phyloP scores from a whole-genome alignment of 2,329 filamentous ascomycete species.

The Raffaelea deltoideospora region DNA sequence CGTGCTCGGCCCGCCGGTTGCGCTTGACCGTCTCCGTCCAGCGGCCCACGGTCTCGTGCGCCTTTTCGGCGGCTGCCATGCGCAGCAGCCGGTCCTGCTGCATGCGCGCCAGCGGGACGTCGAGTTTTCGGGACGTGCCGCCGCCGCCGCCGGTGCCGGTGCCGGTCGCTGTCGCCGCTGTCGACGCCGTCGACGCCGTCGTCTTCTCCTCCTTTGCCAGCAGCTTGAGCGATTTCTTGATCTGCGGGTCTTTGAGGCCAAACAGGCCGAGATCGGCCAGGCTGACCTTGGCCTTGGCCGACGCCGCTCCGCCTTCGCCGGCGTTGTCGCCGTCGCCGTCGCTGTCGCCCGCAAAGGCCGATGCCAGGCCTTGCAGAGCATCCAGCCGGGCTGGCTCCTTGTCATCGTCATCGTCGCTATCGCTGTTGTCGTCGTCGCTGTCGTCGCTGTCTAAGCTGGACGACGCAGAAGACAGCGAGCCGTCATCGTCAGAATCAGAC shows the following conservation, averaged over 20 bases:
- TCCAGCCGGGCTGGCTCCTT: too few relatives aligned
- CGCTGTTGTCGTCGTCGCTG: constrained; percentile 10
- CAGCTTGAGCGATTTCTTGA: constrained; percentile 68
- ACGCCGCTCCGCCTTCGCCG: constrained; percentile 16
- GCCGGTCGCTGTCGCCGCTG: constrained; percentile 13
- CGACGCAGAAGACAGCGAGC: background rate
- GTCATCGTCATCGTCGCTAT: constrained; percentile 24
- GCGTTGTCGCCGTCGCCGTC: constrained; percentile 24
- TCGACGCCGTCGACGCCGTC: constrained; percentile 28
- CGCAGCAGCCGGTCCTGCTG: constrained; percentile 79
- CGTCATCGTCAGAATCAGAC: background rate
- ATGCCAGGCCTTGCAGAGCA: constrained; percentile 54
- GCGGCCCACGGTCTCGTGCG: constrained; percentile 74
- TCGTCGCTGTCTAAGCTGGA: background rate
- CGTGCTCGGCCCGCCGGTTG: constrained; percentile 79
- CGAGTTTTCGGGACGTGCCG: constrained; percentile 54
- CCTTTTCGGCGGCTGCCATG: constrained; percentile 71
- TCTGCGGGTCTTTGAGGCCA: constrained; percentile 55
- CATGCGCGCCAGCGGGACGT: constrained; percentile 68
- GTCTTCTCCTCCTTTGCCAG: constrained; percentile 48
- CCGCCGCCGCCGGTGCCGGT: too few relatives aligned
- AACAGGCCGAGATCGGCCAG: constrained; percentile 60
- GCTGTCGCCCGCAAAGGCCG: constrained; percentile 49
- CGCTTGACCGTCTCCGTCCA: constrained; percentile 95
- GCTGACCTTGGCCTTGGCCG: constrained; percentile 50